These are phyloP conservation scores for Ogataea nakhonphanomensis DNA, from an alignment of 805 yeast genomes.

Conservation along the genomic window DNA sequence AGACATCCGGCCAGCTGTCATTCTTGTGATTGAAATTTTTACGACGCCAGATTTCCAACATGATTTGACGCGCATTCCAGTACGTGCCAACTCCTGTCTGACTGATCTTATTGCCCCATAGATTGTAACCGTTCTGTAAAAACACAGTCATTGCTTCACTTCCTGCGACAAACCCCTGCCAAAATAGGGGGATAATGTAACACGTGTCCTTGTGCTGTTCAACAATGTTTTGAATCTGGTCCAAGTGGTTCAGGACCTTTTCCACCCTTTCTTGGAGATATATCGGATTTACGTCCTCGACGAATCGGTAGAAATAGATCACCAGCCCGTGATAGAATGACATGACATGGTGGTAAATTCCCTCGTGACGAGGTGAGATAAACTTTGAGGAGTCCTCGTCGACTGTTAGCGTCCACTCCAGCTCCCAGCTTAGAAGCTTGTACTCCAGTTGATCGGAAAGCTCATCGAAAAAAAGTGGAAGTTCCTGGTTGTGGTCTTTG, in stretches of 20 bases:
- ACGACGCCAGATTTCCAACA: slow-evolving; percentile 83
- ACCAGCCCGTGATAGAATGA: slow-evolving; percentile 72
- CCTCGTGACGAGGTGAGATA: slow-evolving; percentile 58
- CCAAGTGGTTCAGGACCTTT: slow-evolving; percentile 59
- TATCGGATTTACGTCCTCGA: slow-evolving; percentile 51
- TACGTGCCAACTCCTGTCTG: slow-evolving; percentile 69
- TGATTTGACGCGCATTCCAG: slow-evolving; percentile 82
- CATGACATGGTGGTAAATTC: slow-evolving; percentile 73
- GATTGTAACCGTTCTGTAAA: slow-evolving; percentile 62
- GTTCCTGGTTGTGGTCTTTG: slow-evolving; percentile 31
- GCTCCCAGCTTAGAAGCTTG: slow-evolving; percentile 59
- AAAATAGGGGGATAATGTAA: slow-evolving; percentile 70
- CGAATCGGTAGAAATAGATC: slow-evolving; percentile 67
- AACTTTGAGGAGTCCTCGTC: slow-evolving; percentile 36
- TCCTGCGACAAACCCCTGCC: slow-evolving; percentile 90
- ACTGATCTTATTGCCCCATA: slow-evolving; percentile 69
- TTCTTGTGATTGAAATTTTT: slow-evolving; percentile 54
- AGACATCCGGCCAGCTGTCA: slow-evolving; percentile 76
- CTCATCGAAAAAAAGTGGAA: slow-evolving; percentile 35
- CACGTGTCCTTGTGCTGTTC: slow-evolving; percentile 44
- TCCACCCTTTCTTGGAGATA: slow-evolving; percentile 61
- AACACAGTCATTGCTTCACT: slow-evolving; percentile 63
- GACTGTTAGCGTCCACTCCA: slow-evolving; percentile 63
- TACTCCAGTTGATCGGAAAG: slow-evolving; percentile 42
- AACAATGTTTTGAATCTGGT: slow-evolving; percentile 56